Evolutionary conservation across 768 basidiomycete genomes (phyloP).

Genomic region (Boletus pseudo-olivaceus): DNA sequence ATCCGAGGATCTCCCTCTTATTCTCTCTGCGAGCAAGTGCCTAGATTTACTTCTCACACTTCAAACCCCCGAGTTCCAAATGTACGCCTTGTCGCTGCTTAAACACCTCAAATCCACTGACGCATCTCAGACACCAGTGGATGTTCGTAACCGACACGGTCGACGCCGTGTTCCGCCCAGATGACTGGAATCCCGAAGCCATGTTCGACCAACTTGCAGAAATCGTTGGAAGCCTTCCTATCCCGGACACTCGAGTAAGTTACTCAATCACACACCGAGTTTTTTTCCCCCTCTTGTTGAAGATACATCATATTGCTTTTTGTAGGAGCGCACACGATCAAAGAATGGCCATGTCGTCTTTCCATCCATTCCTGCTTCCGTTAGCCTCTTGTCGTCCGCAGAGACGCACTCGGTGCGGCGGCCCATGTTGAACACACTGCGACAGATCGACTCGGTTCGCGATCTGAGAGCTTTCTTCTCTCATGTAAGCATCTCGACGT

Average conservation of each 20-base stretch:
- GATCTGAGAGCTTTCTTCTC: conserved; percentile 92
- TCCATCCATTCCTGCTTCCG: conserved; percentile 18
- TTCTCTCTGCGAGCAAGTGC: conserved; percentile 91
- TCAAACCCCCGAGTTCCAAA: conserved; percentile 97
- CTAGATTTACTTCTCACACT: conserved; percentile 88
- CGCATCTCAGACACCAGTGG: conserved; percentile 79
- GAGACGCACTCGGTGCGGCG: conserved; percentile 58
- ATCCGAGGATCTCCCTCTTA: conserved; percentile 77
- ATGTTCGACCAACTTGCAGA: conserved; percentile 91
- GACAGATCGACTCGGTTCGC: conserved; percentile 77
- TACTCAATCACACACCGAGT: background rate
- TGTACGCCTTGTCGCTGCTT: conserved; percentile 46
- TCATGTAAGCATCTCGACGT: conserved; percentile 81
- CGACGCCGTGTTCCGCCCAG: conserved; percentile 87
- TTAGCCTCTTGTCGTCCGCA: conserved; percentile 27
- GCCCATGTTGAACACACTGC: conserved; percentile 65
- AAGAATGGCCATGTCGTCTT: conserved; percentile 22
- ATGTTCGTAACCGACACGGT: conserved; percentile 98
- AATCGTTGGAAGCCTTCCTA: conserved; percentile 67
- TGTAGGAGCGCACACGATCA: conserved; percentile 27
- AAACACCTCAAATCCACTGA: conserved; percentile 1
- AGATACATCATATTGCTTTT: background rate
- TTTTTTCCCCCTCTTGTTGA: too few relatives aligned
- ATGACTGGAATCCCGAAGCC: conserved; percentile 78
- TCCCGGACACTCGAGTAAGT: conserved; percentile 32